A percentile compares a stretch with the other conserved stretches of the same genome.
These are phyloP conservation scores for Pyracantha coccinea DNA, from an alignment of 331 rosid genomes.

Conservation along the genomic window DNA sequence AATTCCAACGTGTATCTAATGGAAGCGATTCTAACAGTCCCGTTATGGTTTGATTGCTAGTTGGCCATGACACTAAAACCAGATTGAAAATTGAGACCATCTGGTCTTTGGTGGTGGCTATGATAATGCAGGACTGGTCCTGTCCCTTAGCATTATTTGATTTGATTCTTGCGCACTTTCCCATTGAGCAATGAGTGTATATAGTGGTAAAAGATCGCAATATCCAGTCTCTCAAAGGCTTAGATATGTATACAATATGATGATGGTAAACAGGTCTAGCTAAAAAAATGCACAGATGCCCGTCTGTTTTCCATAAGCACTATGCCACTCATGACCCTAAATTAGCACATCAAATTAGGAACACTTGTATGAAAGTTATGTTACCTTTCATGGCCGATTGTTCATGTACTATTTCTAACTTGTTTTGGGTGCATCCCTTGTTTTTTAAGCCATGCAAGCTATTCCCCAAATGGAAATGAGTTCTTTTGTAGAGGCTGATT, in stretches of 20 bases:
- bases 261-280: slow-evolving; percentile 22
- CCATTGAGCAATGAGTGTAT: not conserved
- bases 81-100: not conserved
- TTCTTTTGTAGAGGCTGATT: not conserved
- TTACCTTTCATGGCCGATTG: too few species aligned
- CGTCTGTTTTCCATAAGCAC: not conserved
- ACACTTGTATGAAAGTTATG: too few species aligned
- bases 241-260: not conserved
- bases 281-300: not conserved
- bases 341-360: too few species aligned
- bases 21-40: not conserved
- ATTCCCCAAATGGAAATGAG: too few species aligned
- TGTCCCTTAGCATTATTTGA: not conserved
- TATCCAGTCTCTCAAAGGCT: not conserved
- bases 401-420: not conserved
- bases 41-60: not conserved
- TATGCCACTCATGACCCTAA: too few species aligned
- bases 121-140: not conserved
- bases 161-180: slow-evolving; percentile 2
- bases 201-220: not conserved
- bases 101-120: not conserved
- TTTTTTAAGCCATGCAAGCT: not conserved
- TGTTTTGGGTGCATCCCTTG: not conserved
- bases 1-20: not conserved
- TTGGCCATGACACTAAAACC: not conserved